phyloP scores from a whole-genome alignment of 257 asterid species.

The Petunia axillaris region DNA sequence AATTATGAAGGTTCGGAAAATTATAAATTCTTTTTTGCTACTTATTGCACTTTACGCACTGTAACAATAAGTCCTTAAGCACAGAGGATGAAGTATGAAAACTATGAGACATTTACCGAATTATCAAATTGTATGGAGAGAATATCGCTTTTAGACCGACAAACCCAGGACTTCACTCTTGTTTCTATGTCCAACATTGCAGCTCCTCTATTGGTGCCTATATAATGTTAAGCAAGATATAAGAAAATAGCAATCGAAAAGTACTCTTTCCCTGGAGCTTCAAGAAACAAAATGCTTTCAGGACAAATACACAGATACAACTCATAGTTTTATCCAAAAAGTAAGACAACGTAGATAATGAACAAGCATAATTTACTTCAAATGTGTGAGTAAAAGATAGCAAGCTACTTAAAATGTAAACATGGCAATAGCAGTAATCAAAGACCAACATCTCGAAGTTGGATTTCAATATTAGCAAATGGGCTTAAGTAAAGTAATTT shows the following conservation, averaged over 20 bases:
- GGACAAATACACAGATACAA: neutral
- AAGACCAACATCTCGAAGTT: constrained; percentile 12
- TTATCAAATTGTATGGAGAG: constrained; percentile 61
- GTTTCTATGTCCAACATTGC: constrained; percentile 65
- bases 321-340: neutral
- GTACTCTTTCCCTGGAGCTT: constrained; percentile 16
- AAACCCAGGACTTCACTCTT: constrained; percentile 53
- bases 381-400: neutral
- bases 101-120: constrained; percentile 46
- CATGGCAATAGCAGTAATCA: neutral
- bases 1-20: neutral
- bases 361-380: constrained; percentile 9
- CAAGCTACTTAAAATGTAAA: neutral
- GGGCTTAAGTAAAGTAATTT: neutral
- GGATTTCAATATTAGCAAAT: neutral
- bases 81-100: neutral
- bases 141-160: constrained; percentile 79
- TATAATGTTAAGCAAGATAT: neutral
- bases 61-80: neutral
- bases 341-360: neutral
- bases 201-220: constrained; percentile 89
- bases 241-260: constrained; percentile 28
- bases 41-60: neutral
- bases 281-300: constrained; percentile 1
- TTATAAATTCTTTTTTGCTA: neutral